Evolutionary conservation across 1,284 basidiomycete species (phyloP), one percentile per base, ranked within the genome.

Genomic region (Retiboletus flavoniger): DNA sequence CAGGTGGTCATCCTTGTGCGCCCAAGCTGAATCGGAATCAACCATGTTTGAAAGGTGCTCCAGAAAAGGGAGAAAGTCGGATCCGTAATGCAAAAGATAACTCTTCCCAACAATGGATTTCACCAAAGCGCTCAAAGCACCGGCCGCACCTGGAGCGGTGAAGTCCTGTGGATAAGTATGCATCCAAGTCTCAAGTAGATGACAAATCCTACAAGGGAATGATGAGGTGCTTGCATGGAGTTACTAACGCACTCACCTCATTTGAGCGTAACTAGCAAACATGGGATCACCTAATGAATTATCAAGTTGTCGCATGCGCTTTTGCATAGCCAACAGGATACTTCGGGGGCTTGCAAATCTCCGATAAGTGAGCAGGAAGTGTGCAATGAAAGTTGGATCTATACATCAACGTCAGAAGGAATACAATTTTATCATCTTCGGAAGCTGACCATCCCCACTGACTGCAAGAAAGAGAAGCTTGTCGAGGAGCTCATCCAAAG

Each of bases 261-360:
- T 90, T 66, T 91, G 89, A 11, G 88, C 88, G 71, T 85, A 91
- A 63, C 84, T 87, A 10, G 88, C 84, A 69, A 91, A 88, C 82
- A 91, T 87, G 0, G 86, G 84, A 72, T 91, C 89, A 7, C 82
- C 81, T n/a, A 78, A 78, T 26, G 85, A 79, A 56, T 80, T 79
- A 63, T 89, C 87, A 13, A 92, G 74, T 58, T 87, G 81, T 32
- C 87, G 81, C 80, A 91, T 85, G 43, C 88, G 84, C 64, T 89
- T 88, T 69, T 91, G 89, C 87, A 92, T 90, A 5, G 89, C 85
- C 46, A 91, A 75, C n/a, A 92, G 74, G 14, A 92, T 72, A 53
- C 78, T 84, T 39, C 89, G 80, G 13, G 89, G 89, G 44, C 79
- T 87, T 42, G 87, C 79, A 66, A 92, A 92, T 57, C 87, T 78